These are phyloP conservation scores for Scheffersomyces ergatensis DNA, from an alignment of 805 yeast species.

Conservation along the genomic window DNA sequence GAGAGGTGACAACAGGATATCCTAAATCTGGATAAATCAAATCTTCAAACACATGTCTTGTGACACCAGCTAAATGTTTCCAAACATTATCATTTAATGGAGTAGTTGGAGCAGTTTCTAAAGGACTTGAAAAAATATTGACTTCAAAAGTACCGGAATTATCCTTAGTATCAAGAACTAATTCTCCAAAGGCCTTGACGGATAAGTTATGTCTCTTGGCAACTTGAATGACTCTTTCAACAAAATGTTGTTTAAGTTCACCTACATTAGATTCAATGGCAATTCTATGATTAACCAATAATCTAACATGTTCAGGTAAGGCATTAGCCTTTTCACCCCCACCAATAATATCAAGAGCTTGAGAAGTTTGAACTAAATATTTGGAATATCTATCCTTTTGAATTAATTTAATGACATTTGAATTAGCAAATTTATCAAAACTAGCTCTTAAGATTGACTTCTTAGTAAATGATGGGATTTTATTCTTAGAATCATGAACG, in stretches of 20 bases:
- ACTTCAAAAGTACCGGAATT: slow-evolving; percentile 10
- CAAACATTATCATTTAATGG: slow-evolving; percentile 38
- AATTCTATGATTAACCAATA: slow-evolving; percentile 35
- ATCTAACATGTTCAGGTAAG: slow-evolving; percentile 32
- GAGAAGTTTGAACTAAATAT: slow-evolving; percentile 34
- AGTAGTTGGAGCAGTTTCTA: slow-evolving; percentile 47
- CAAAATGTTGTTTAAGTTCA: slow-evolving; percentile 19
- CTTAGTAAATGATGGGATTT: slow-evolving; percentile 18
- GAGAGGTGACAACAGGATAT: slow-evolving; percentile 45
- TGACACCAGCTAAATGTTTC: slow-evolving; percentile 42
- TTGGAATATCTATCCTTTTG: slow-evolving; percentile 16
- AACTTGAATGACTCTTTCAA: slow-evolving; percentile 19
- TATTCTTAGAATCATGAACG: slow-evolving; percentile 33
- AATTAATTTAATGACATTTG: slow-evolving; percentile 22
- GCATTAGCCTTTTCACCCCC: slow-evolving; percentile 44
- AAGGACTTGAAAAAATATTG: slow-evolving; percentile 11
- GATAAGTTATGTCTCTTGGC: slow-evolving; percentile 26
- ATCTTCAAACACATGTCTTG: slow-evolving; percentile 47
- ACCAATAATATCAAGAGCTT: slow-evolving; percentile 32
- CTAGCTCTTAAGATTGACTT: slow-evolving; percentile 36
- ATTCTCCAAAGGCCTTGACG: slow-evolving; percentile 33
- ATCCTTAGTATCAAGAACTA: slow-evolving; percentile 14
- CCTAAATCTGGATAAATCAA: slow-evolving; percentile 33
- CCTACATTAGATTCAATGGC: slow-evolving; percentile 27
- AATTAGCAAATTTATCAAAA: slow-evolving; percentile 30